A percentile compares a stretch with the other conserved stretches of the same genome.
Conservation (phyloP, 106 monocot genomes). For the Platanthera guangdongensis region DNA sequence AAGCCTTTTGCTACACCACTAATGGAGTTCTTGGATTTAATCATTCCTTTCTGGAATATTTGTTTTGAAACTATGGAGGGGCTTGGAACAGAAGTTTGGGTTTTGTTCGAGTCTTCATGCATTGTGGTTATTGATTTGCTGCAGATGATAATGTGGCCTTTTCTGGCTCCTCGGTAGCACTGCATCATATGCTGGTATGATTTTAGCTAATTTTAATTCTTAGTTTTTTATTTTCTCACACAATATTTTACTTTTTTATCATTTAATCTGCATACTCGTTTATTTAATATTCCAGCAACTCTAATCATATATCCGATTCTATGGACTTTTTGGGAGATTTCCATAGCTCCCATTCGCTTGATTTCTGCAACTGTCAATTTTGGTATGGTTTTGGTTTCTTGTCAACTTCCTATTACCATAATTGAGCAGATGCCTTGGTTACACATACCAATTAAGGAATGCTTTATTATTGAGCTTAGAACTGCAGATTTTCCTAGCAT, state of each 20-base stretch:
- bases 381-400: constrained; percentile 28
- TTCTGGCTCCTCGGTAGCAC: constrained; percentile 42
- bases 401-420: constrained; percentile 25
- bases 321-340: constrained; percentile 51
- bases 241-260: neutral
- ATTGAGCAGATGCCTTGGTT: constrained; percentile 43
- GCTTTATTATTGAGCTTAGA: no score
- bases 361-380: constrained; percentile 35
- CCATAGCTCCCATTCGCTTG: constrained; percentile 52
- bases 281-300: constrained; percentile 36
- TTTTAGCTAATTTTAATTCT: neutral
- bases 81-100: constrained; percentile 39
- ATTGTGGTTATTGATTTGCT: constrained; percentile 22
- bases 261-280: neutral
- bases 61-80: constrained; percentile 44
- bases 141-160: constrained; percentile 74
- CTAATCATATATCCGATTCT: constrained; percentile 61
- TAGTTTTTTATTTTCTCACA: neutral
- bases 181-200: constrained; percentile 57
- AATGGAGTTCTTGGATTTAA: constrained; percentile 47
- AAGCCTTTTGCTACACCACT: constrained; percentile 64
- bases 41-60: constrained; percentile 57
- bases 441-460: no score
- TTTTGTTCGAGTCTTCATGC: constrained; percentile 44
- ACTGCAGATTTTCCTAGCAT: no score